Conservation (phyloP, 2,329 filamentous ascomycete species). For the Arthrinium puccinioides region DNA sequence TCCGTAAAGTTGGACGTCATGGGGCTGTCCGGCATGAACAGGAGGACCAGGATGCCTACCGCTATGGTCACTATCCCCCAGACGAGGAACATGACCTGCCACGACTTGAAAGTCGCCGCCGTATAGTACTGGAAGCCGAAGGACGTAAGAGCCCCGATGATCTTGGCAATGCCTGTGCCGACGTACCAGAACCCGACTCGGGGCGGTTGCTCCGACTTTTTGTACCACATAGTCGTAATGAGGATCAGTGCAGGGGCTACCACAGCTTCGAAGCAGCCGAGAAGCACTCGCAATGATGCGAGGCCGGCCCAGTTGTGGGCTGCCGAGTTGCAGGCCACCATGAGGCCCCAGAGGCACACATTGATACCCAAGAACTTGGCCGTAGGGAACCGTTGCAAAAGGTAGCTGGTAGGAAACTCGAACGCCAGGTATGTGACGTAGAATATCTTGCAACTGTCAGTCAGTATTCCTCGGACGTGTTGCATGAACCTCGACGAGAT, state of each 20-base stretch:
- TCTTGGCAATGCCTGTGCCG: conserved; percentile 52
- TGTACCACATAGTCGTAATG: conserved; percentile 62
- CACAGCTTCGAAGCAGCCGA: conserved; percentile 61
- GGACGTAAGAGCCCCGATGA: conserved; percentile 35
- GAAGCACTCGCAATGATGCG: conserved; percentile 58
- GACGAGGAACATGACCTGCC: conserved; percentile 33
- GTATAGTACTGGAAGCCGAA: conserved; percentile 46
- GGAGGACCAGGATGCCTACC: conserved; percentile 1
- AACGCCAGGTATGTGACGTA: conserved; percentile 6
- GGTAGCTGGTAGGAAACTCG: conserved; percentile 28
- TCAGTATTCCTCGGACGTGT: no score
- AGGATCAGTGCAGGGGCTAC: conserved; percentile 64
- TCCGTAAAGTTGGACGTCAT: conserved; percentile 5
- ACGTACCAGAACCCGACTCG: conserved; percentile 59
- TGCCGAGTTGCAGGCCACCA: conserved; percentile 57
- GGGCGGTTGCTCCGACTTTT: conserved; percentile 58
- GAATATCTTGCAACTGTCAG: not conserved
- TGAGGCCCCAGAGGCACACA: conserved; percentile 51
- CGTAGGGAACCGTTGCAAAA: conserved; percentile 55
- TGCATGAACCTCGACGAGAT: no score
- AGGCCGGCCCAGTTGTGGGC: conserved; percentile 54
- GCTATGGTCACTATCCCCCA: conserved; percentile 4
- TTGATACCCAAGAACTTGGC: conserved; percentile 55
- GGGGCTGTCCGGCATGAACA: conserved; percentile 7
- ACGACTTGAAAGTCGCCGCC: conserved; percentile 12